A percentile compares a stretch with the other conserved stretches of the same genome.
These are phyloP conservation scores for Candida anutae DNA, from an alignment of 1,139 yeast genomes.

Conservation along the genomic window DNA sequence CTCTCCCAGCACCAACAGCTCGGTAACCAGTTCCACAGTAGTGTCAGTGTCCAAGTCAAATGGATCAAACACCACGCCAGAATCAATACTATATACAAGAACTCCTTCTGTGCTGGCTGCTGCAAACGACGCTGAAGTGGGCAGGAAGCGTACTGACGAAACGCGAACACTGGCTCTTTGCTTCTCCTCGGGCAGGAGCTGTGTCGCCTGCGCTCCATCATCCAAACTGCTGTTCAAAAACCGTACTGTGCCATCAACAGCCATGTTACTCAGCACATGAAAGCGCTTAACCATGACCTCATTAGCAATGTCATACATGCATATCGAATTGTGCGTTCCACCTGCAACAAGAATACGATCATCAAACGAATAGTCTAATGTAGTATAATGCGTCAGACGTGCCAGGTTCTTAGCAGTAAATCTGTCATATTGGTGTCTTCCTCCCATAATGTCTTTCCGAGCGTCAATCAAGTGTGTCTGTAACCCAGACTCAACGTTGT, in stretches of 20 bases:
- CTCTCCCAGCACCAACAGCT: slow-evolving; percentile 56
- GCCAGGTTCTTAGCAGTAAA: slow-evolving; percentile 76
- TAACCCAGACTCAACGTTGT: slow-evolving; percentile 75
- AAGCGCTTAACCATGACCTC: slow-evolving; percentile 80
- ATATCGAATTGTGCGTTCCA: slow-evolving; percentile 86
- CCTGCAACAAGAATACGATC: slow-evolving; percentile 86
- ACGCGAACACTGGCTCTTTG: slow-evolving; percentile 62
- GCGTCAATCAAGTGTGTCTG: slow-evolving; percentile 85
- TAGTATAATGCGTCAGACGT: slow-evolving; percentile 76
- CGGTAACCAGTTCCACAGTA: slow-evolving; percentile 70
- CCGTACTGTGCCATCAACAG: slow-evolving; percentile 80
- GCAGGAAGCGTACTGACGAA: slow-evolving; percentile 72
- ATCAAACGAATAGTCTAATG: slow-evolving; percentile 81
- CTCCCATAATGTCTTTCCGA: slow-evolving; percentile 77
- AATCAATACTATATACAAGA: slow-evolving; percentile 73
- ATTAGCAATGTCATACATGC: slow-evolving; percentile 82
- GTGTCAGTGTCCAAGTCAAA: slow-evolving; percentile 90
- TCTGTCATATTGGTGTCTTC: slow-evolving; percentile 76
- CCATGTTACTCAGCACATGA: slow-evolving; percentile 82
- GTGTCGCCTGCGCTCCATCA: slow-evolving; percentile 71
- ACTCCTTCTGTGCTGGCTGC: slow-evolving; percentile 96
- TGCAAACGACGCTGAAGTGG: slow-evolving; percentile 86
- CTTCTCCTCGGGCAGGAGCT: slow-evolving; percentile 54
- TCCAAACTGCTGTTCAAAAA: slow-evolving; percentile 74
- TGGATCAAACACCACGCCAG: slow-evolving; percentile 77